Conservation (phyloP, 108 stramenopile species). For the Parmales sp. region DNA sequence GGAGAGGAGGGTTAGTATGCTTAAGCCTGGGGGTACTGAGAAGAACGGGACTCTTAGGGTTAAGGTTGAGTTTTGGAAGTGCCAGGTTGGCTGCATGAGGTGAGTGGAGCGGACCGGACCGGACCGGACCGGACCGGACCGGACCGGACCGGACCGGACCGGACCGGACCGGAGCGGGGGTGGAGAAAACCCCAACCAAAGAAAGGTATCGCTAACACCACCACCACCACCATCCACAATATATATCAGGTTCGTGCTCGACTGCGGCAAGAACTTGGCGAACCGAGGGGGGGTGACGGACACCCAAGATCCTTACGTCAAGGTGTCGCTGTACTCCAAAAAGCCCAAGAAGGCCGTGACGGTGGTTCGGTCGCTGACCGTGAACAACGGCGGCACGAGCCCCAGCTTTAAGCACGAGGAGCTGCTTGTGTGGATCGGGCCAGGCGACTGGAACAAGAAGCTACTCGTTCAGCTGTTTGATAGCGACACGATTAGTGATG, state of each 20-base stretch:
- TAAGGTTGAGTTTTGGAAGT: background rate
- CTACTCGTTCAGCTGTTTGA: background rate
- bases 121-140: too few relatives aligned
- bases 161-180: too few relatives aligned
- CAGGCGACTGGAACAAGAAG: background rate
- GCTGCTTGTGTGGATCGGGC: background rate
- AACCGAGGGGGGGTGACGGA: background rate
- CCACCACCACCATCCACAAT: too few relatives aligned
- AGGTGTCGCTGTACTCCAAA: background rate
- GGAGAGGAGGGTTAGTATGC: background rate
- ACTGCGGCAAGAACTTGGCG: background rate
- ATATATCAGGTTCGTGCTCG: background rate
- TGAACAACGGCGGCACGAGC: background rate
- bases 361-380: background rate
- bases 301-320: background rate
- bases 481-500: background rate
- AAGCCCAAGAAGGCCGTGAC: conserved; percentile 1
- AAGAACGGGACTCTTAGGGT: background rate
- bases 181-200: too few relatives aligned
- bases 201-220: too few relatives aligned
- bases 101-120: too few relatives aligned
- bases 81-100: background rate
- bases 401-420: background rate
- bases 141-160: too few relatives aligned
- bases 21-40: background rate